These are phyloP conservation scores for Trametes polyzona DNA, from an alignment of 1,284 basidiomycete species.

Conservation along the genomic window DNA sequence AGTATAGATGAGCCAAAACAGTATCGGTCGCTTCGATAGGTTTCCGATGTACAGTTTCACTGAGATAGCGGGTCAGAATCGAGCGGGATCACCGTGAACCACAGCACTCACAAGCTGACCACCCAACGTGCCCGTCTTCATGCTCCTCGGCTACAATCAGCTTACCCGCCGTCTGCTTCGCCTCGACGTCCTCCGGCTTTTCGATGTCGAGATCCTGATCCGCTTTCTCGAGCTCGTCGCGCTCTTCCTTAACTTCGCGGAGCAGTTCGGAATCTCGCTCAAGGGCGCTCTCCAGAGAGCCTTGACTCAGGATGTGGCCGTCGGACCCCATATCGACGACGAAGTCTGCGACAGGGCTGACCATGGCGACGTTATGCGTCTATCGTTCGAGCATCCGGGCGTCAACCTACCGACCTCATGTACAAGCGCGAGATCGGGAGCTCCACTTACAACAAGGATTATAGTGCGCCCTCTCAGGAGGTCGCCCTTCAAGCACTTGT, in stretches of 20 bases:
- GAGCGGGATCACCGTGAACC: neutral
- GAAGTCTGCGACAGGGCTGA: conserved; percentile 65
- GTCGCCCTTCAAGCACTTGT: conserved; percentile 74
- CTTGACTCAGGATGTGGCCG: conserved; percentile 54
- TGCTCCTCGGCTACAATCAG: conserved; percentile 65
- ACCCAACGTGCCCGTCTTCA: conserved; percentile 57
- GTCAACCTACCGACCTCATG: no score
- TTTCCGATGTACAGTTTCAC: conserved; percentile 37
- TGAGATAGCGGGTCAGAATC: neutral
- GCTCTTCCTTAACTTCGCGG: conserved; percentile 44
- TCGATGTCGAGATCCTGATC: conserved; percentile 45
- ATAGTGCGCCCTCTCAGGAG: conserved; percentile 72
- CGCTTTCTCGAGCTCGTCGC: conserved; percentile 43
- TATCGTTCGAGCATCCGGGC: no score
- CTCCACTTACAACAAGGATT: conserved; percentile 65
- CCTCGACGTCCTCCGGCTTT: conserved; percentile 30
- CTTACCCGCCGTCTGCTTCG: conserved; percentile 44
- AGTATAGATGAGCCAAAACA: conserved; percentile 41
- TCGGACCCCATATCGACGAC: conserved; percentile 61
- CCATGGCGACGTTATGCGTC: conserved; percentile 77
- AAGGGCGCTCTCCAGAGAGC: conserved; percentile 49
- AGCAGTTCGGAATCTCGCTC: conserved; percentile 44
- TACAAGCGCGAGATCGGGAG: no score
- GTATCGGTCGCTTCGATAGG: conserved; percentile 32
- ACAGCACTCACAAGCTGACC: conserved; percentile 43